Evolutionary conservation across 257 asterid genomes (phyloP), one percentile per base, ranked within the genome.

Genomic region (Solanum virginianum): DNA sequence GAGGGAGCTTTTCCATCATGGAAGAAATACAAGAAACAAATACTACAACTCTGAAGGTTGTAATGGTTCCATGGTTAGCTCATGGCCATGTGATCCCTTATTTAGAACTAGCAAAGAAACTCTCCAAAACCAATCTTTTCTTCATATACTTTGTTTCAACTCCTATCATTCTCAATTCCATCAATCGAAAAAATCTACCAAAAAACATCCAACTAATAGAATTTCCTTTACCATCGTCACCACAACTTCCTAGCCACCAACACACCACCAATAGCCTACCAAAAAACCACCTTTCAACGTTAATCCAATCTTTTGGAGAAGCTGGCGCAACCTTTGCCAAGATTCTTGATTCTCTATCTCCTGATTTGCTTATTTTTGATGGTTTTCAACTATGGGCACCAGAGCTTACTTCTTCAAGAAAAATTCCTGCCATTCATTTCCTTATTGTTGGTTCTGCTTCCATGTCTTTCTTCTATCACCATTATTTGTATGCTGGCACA

Each of bases 21-120:
- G 63, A 77, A 90, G 89, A 84, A 77, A 81, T 70, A 60, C 55
- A 74, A 82, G 70, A 89, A 51, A 51, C 81, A 43, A 16, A 56
- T 4, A 82, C 41, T 16, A 47, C 60, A 47, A 22, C 45, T 49
- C 56, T 70, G 22, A 87, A 68, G 55, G 87, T 90, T 29, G 83
- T 90, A 6, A 84, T 91, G 90, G 85, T 91, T 82, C 92, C 94
- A 87, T 90, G 92, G 92, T 66, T 91, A 32, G 93, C 91, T 81
- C 90, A 89, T 86, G 91, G 93, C 29, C 94, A 90, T 80, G 85
- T 88, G 79, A 56, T 24, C 15, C 91, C 94, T 24, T 90, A 77
- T 56, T 86, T 90, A 15, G 93, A 93, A 70, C 90, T 92, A 29
- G 91, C 94, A 79, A 92, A 91, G 84, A 80, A 60, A 12, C 93